A percentile compares a stretch with the other conserved stretches of the same genome.
Evolutionary conservation across 768 basidiomycete genomes (phyloP).

Genomic region (Boletales sp.): DNA sequence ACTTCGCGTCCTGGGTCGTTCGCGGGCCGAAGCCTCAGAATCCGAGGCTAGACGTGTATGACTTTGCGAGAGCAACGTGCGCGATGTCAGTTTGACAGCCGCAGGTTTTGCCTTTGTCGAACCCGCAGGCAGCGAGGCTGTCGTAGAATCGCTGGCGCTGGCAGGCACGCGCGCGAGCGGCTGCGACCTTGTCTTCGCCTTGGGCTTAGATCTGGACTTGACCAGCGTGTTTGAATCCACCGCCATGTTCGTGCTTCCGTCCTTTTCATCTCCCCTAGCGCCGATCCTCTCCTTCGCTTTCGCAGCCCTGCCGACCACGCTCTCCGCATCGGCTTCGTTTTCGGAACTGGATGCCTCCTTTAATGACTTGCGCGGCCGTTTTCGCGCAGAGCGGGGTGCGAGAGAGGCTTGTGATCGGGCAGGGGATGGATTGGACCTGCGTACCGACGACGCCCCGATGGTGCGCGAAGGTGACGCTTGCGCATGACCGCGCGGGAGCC

Average conservation of each 20-base stretch:
- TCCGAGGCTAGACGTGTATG: slow-evolving; percentile 14
- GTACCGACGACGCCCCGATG: slow-evolving; percentile 10
- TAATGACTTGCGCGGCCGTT: slow-evolving; percentile 23
- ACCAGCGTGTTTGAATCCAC: slow-evolving; percentile 7
- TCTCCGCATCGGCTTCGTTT: slow-evolving; percentile 13
- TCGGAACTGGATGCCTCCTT: slow-evolving; percentile 18
- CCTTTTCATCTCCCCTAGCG: neutral
- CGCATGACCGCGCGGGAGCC: neutral
- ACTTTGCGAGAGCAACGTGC: slow-evolving; percentile 21
- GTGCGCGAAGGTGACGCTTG: slow-evolving; percentile 2
- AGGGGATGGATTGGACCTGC: slow-evolving; percentile 24
- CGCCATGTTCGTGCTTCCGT: slow-evolving; percentile 6
- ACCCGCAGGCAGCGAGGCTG: neutral
- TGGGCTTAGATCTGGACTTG: neutral
- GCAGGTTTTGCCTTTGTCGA: slow-evolving; percentile 3
- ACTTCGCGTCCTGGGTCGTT: slow-evolving; percentile 22
- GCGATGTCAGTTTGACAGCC: slow-evolving; percentile 11
- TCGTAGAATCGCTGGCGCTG: slow-evolving; percentile 4
- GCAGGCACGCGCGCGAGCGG: slow-evolving; percentile 5
- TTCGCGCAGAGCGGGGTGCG: slow-evolving; percentile 13
- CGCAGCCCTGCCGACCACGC: neutral
- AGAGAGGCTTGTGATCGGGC: slow-evolving; percentile 17
- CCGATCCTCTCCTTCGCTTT: slow-evolving; percentile 8
- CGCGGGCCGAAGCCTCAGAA: slow-evolving; percentile 19
- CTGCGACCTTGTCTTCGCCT: slow-evolving; percentile 10